Evolutionary conservation across 345 rosid species (phyloP).

Genomic region (Arabis hirsuta): DNA sequence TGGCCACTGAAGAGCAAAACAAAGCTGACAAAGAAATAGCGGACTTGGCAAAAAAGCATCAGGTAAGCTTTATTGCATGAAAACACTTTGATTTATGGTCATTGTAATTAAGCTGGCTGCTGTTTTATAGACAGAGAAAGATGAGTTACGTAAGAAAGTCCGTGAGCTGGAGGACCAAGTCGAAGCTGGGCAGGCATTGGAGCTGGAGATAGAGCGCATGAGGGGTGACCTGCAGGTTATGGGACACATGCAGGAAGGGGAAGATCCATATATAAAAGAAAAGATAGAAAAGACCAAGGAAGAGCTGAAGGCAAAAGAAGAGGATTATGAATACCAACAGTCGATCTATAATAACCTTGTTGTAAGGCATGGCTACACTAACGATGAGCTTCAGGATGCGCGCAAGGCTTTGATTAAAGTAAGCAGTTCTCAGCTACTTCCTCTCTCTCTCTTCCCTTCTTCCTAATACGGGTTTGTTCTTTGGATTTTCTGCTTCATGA

Average conservation of each 20-base stretch:
- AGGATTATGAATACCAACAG: slow-evolving; percentile 52
- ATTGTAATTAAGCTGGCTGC: slow-evolving; percentile 16
- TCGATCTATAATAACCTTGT: slow-evolving; percentile 47
- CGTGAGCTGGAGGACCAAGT: slow-evolving; percentile 56
- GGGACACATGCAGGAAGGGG: slow-evolving; percentile 72
- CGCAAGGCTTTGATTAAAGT: slow-evolving; percentile 44
- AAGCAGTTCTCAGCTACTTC: slow-evolving; percentile 28
- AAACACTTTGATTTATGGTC: slow-evolving; percentile 17
- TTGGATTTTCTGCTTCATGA: background rate
- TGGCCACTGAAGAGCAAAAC: slow-evolving; percentile 72
- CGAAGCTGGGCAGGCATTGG: slow-evolving; percentile 73
- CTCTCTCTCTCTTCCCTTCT: background rate
- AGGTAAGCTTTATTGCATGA: slow-evolving; percentile 46
- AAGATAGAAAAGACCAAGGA: slow-evolving; percentile 49
- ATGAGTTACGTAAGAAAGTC: slow-evolving; percentile 56
- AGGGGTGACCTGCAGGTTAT: slow-evolving; percentile 62
- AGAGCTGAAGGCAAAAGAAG: slow-evolving; percentile 61
- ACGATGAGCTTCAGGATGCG: slow-evolving; percentile 48
- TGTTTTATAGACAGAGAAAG: slow-evolving; percentile 62
- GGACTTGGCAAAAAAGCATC: slow-evolving; percentile 68
- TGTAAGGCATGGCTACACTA: slow-evolving; percentile 35
- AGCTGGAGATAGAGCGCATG: slow-evolving; percentile 76
- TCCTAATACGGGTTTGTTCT: slow-evolving; percentile 1
- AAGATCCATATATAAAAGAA: slow-evolving; percentile 46
- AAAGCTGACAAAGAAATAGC: slow-evolving; percentile 61